These are phyloP conservation scores for Cystobasidium pallidum DNA, from an alignment of 1,284 basidiomycete species.

Conservation along the genomic window DNA sequence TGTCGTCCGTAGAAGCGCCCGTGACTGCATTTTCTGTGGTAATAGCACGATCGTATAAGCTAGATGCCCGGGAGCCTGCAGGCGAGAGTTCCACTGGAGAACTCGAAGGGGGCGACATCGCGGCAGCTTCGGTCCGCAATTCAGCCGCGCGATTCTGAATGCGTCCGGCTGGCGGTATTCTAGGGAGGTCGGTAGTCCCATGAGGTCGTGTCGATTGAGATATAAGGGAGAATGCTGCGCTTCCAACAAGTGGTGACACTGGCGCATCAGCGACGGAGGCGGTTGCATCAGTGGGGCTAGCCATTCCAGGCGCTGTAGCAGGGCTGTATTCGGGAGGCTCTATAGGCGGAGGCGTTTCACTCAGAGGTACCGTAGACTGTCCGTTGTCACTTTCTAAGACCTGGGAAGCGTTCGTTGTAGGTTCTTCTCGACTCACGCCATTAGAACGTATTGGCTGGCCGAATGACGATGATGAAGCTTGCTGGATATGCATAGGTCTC, in stretches of 20 bases:
- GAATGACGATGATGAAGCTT: background rate
- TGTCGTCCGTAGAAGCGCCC: constrained; percentile 8
- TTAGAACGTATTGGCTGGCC: background rate
- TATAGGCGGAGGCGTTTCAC: background rate
- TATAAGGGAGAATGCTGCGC: background rate
- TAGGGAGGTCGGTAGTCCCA: background rate
- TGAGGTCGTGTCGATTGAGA: background rate
- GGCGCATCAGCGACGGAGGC: background rate
- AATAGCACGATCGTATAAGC: constrained; percentile 20
- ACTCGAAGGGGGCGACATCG: constrained; percentile 26
- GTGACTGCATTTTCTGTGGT: background rate
- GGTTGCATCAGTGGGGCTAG: background rate
- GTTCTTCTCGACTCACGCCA: no score
- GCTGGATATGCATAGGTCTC: background rate
- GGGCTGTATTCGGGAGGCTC: constrained; percentile 6
- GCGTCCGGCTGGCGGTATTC: background rate
- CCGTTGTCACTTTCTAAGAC: no score
- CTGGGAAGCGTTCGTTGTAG: no score
- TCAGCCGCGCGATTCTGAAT: constrained; percentile 23
- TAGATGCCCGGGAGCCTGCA: constrained; percentile 9
- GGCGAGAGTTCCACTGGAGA: constrained; percentile 13
- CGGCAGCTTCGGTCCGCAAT: constrained; percentile 15
- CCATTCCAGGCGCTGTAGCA: background rate
- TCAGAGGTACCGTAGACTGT: no score
- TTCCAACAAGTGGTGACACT: background rate